Conservation (phyloP, 805 yeast species). For the Barnettozyma botsteinii region DNA sequence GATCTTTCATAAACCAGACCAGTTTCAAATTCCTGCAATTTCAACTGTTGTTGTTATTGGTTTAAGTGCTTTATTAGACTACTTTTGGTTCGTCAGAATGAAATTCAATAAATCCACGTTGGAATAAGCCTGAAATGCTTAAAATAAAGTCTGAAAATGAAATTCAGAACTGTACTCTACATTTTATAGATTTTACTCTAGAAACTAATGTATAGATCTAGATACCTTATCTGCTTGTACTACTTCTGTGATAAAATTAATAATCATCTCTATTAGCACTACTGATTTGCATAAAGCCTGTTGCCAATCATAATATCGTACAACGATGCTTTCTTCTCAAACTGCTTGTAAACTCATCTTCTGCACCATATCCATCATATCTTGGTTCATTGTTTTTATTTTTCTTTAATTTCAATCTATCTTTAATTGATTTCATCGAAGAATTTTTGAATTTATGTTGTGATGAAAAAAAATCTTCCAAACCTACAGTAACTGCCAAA, state of each 20-base stretch:
- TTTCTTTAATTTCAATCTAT: conserved; percentile 2
- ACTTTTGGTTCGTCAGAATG: conserved; percentile 8
- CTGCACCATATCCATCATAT: conserved; percentile 16
- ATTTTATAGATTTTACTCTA: too few species aligned
- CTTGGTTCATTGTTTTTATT: conserved; percentile 9
- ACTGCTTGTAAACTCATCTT: conserved; percentile 4
- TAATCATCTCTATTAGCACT: too few species aligned
- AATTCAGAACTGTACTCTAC: too few species aligned
- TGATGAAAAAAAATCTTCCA: too few species aligned
- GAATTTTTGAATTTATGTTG: too few species aligned
- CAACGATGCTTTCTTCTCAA: conserved; percentile 10
- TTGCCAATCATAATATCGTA: conserved; percentile 10
- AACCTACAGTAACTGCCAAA: conserved; percentile 36
- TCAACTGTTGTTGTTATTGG: conserved; percentile 15
- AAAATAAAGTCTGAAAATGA: too few species aligned
- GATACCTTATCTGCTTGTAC: too few species aligned
- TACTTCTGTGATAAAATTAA: too few species aligned
- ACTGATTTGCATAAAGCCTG: too few species aligned
- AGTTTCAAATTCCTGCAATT: conserved; percentile 26
- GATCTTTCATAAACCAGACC: conserved; percentile 25
- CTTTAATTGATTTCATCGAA: conserved; percentile 4
- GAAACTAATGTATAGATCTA: too few species aligned
- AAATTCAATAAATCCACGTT: not conserved
- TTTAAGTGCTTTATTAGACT: conserved; percentile 2
- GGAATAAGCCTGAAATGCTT: too few species aligned